Evolutionary conservation across 306 rosid species (phyloP).

Genomic region (Malus sieversii): DNA sequence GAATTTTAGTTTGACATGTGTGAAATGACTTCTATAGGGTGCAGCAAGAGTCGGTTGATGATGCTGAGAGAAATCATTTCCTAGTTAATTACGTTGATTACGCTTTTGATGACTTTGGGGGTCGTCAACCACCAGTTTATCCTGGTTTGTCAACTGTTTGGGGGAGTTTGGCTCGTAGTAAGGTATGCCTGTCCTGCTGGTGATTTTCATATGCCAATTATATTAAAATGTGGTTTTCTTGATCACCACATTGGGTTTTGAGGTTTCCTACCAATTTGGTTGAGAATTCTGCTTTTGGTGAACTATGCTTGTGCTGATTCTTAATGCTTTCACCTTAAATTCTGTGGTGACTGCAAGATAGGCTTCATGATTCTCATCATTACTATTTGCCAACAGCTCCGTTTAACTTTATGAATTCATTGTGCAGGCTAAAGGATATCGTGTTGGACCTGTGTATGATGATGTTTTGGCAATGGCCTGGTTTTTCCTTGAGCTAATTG

Average conservation of each 20-base stretch:
- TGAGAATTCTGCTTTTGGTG: background rate
- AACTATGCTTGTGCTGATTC: background rate
- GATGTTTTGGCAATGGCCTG: constrained; percentile 99
- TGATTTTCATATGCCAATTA: constrained; percentile 15
- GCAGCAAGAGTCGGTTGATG: constrained; percentile 98
- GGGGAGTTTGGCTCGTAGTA: constrained; percentile 99
- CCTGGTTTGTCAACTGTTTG: constrained; percentile 98
- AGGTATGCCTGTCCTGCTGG: constrained; percentile 37
- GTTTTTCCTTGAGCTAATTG: constrained; percentile 97
- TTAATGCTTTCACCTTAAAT: background rate
- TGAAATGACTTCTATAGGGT: constrained; percentile 53
- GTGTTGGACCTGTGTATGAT: constrained; percentile 98
- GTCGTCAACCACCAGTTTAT: constrained; percentile 96
- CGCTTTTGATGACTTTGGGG: constrained; percentile 98
- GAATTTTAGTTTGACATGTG: constrained; percentile 11
- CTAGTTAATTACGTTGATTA: constrained; percentile 90
- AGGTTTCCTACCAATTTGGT: background rate
- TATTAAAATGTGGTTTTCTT: background rate
- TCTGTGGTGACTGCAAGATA: background rate
- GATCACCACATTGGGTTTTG: background rate
- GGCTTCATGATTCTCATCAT: background rate
- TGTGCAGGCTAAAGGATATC: constrained; percentile 97
- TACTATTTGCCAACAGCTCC: constrained; percentile 9
- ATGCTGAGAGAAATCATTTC: constrained; percentile 93
- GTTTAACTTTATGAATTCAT: constrained; percentile 12